Evolutionary conservation across 208 protist species (phyloP).

Genomic region (Acanthamoeba sp.): DNA sequence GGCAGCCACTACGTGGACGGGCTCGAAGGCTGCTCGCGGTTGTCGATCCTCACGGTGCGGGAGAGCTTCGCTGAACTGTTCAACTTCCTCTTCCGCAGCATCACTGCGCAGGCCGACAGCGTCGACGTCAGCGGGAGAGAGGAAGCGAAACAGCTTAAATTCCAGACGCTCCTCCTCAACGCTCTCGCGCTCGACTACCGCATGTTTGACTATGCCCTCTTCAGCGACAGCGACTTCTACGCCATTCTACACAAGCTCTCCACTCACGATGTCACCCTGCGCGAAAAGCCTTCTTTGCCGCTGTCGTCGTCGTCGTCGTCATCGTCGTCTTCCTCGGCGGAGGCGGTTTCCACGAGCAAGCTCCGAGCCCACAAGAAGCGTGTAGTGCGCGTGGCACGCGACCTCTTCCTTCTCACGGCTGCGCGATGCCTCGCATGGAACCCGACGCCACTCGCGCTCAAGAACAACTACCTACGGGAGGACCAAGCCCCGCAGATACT

Average conservation of each 20-base stretch:
- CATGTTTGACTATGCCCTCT: slow-evolving; percentile 18
- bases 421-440: slow-evolving; percentile 40
- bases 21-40: slow-evolving; percentile 35
- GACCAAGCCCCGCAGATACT: not conserved
- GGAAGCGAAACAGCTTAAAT: not conserved
- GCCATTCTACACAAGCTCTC: not conserved
- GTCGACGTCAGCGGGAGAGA: not conserved
- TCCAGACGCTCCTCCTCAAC: not conserved
- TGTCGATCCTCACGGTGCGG: not conserved
- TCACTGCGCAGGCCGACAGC: not conserved
- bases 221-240: slow-evolving; percentile 27
- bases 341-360: not conserved
- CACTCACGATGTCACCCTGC: not conserved
- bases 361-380: not conserved
- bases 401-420: not conserved
- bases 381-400: not conserved
- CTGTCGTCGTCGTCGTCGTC: not conserved
- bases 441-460: not conserved
- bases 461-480: not conserved
- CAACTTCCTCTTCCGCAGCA: slow-evolving; percentile 11
- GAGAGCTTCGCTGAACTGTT: slow-evolving; percentile 37
- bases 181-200: slow-evolving; percentile 17
- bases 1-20: slow-evolving; percentile 32
- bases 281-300: not conserved
- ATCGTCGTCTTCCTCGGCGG: not conserved